Conservation (phyloP, 345 rosid genomes). For the Nephelium lappaceum region DNA sequence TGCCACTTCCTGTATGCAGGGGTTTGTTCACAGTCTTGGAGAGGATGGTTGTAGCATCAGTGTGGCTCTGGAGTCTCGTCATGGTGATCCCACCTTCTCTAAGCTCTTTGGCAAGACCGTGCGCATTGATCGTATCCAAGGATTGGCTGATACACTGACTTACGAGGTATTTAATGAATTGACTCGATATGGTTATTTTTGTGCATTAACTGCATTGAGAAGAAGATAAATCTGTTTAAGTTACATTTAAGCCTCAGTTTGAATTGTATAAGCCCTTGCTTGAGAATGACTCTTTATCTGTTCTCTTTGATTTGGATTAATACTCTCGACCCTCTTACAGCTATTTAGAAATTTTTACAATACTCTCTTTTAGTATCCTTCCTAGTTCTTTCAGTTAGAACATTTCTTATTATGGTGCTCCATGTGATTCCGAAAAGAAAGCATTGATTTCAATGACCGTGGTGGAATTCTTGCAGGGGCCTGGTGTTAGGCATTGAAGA, state of each 20-base stretch:
- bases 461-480: neutral
- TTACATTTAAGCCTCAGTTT: neutral
- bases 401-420: neutral
- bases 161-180: slow-evolving; percentile 65
- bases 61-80: slow-evolving; percentile 91
- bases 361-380: neutral
- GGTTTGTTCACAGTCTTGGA: slow-evolving; percentile 90
- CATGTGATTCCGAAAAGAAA: neutral
- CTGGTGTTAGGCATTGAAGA: neutral
- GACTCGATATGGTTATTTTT: slow-evolving; percentile 3
- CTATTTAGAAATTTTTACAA: neutral
- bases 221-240: neutral
- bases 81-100: slow-evolving; percentile 96
- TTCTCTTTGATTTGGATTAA: neutral
- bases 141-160: slow-evolving; percentile 91
- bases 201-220: neutral
- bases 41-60: slow-evolving; percentile 96
- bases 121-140: slow-evolving; percentile 90
- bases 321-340: neutral
- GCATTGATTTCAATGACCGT: neutral
- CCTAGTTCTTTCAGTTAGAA: neutral
- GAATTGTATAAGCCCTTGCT: neutral
- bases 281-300: neutral
- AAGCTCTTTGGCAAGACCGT: slow-evolving; percentile 88
- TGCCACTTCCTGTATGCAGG: slow-evolving; percentile 86